phyloP scores from a whole-genome alignment of 495 filamentous ascomycete genomes.

The Terfezia claveryi region DNA sequence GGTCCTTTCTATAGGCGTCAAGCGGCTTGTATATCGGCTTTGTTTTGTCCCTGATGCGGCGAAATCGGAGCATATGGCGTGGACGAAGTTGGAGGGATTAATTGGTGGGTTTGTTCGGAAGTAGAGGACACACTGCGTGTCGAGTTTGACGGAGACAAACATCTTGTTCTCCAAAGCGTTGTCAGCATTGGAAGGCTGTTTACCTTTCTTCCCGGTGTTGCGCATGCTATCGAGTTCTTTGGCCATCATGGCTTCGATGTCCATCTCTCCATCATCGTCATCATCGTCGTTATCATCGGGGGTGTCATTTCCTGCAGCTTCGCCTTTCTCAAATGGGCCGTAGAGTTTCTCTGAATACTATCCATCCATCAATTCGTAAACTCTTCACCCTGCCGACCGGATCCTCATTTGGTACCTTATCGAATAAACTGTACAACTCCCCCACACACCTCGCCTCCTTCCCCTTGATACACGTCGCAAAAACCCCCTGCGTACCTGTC shows the following conservation, averaged over 20 bases:
- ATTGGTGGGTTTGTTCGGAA: constrained; percentile 44
- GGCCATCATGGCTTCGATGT: constrained; percentile 20
- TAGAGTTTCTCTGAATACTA: constrained; percentile 29
- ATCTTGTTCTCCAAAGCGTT: constrained; percentile 23
- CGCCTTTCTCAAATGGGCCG: not conserved
- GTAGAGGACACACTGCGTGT: constrained; percentile 57
- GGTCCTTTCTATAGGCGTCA: constrained; percentile 58
- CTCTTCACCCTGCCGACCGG: not conserved
- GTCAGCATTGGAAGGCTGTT: constrained; percentile 38
- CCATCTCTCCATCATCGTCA: constrained; percentile 22
- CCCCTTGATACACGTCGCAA: constrained; percentile 65
- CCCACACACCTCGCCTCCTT: constrained; percentile 55
- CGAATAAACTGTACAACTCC: constrained; percentile 53
- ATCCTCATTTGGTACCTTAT: constrained; percentile 34
- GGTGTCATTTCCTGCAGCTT: constrained; percentile 16
- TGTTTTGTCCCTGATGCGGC: constrained; percentile 31
- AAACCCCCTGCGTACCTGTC: constrained; percentile 65
- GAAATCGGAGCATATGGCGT: constrained; percentile 48
- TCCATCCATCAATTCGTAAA: constrained; percentile 1
- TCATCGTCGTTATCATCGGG: constrained; percentile 20
- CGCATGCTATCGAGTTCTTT: constrained; percentile 48
- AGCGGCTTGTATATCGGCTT: constrained; percentile 55
- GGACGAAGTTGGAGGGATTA: constrained; percentile 61
- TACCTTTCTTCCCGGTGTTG: constrained; percentile 54
- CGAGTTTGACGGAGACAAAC: constrained; percentile 45